Evolutionary conservation across 2,329 filamentous ascomycete species (phyloP).

Genomic region (Coniochaeta sp.): DNA sequence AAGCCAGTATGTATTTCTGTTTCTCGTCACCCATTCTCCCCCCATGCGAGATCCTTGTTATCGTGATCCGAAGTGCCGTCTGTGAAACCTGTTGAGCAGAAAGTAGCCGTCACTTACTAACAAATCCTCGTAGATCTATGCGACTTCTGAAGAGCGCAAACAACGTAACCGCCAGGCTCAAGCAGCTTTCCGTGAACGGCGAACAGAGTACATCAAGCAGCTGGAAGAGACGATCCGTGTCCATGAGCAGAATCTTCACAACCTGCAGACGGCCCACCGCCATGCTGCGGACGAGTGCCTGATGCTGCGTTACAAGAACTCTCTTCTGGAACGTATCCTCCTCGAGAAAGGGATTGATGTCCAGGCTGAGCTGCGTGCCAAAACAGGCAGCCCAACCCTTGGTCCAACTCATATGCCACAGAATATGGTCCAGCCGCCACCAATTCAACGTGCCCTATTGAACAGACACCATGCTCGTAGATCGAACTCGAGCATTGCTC

Average conservation of each 20-base stretch:
- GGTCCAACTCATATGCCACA: constrained; percentile 61
- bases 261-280: constrained; percentile 87
- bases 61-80: constrained; percentile 1
- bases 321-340: constrained; percentile 86
- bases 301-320: constrained; percentile 99
- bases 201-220: constrained; percentile 99
- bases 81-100: background rate
- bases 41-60: no score
- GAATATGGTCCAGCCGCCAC: constrained; percentile 63
- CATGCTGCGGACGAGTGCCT: constrained; percentile 93
- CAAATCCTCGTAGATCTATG: constrained; percentile 67
- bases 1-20: constrained; percentile 71
- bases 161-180: constrained; percentile 96
- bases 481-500: constrained; percentile 66
- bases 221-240: constrained; percentile 95
- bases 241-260: constrained; percentile 90
- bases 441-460: constrained; percentile 72
- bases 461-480: constrained; percentile 70
- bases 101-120: background rate
- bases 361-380: constrained; percentile 87
- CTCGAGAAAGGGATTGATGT: constrained; percentile 98
- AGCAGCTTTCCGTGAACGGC: constrained; percentile 90
- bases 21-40: background rate
- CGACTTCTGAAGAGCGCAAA: constrained; percentile 96
- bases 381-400: constrained; percentile 79